Conservation (phyloP, 2,329 filamentous ascomycete species). For the Fusarium marasasianum region DNA sequence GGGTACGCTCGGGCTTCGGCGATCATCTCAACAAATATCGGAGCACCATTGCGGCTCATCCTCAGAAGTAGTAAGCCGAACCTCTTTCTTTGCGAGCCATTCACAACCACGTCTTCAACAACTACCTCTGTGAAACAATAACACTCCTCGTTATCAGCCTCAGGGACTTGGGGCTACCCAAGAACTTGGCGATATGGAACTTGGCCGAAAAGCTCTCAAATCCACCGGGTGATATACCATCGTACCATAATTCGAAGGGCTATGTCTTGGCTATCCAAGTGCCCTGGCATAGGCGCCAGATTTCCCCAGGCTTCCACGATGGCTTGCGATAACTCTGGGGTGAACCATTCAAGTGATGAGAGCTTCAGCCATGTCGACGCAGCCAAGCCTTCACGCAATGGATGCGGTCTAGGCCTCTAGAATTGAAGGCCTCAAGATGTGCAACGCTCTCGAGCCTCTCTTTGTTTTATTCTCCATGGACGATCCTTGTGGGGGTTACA, state of each 20-base stretch:
- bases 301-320: slow-evolving; percentile 27
- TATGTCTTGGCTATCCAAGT: slow-evolving; percentile 10
- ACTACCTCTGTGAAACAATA: neutral
- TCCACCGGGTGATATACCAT: neutral
- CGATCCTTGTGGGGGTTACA: slow-evolving; percentile 26
- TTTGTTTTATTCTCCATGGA: neutral
- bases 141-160: slow-evolving; percentile 1
- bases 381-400: slow-evolving; percentile 22
- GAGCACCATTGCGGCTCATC: slow-evolving; percentile 12
- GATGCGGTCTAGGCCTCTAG: neutral
- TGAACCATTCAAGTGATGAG: slow-evolving; percentile 1
- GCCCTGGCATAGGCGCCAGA: slow-evolving; percentile 22
- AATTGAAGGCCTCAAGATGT: slow-evolving; percentile 15
- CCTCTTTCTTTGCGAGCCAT: slow-evolving; percentile 1
- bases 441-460: neutral
- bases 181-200: slow-evolving; percentile 23
- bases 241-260: slow-evolving; percentile 20
- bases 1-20: slow-evolving; percentile 16
- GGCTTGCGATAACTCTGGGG: slow-evolving; percentile 30
- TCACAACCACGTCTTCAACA: neutral
- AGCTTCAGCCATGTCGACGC: slow-evolving; percentile 11
- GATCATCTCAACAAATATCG: slow-evolving; percentile 12
- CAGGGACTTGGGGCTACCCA: neutral
- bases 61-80: slow-evolving; percentile 10
- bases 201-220: slow-evolving; percentile 29